Evolutionary conservation across 1,139 yeast species (phyloP).

Genomic region (Sugiyamaella grinbergsii): DNA sequence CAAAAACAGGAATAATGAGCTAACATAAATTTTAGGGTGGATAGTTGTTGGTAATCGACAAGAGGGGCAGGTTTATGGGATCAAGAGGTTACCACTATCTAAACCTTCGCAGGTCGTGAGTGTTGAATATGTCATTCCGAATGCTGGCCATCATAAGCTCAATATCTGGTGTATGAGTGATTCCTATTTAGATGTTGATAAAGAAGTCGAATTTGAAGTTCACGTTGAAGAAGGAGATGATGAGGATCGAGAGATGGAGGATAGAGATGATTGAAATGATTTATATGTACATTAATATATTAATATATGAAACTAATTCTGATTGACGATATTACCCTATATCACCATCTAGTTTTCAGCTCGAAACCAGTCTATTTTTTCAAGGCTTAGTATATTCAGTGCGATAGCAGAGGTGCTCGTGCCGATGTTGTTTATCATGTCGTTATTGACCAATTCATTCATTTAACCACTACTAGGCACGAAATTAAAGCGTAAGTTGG

Average conservation of each 20-base stretch:
- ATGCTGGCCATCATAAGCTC: constrained; percentile 60
- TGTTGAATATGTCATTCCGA: constrained; percentile 61
- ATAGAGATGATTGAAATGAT: constrained; percentile 1
- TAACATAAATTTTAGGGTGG: constrained; percentile 52
- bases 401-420: too few relatives aligned
- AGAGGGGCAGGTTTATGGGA: constrained; percentile 66
- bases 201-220: constrained; percentile 62
- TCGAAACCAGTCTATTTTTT: too few relatives aligned
- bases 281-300: neutral
- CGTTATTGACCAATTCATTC: too few relatives aligned
- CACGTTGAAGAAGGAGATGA: constrained; percentile 44
- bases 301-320: too few relatives aligned
- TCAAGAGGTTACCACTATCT: constrained; percentile 62
- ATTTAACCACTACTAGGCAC: too few relatives aligned
- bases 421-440: too few relatives aligned
- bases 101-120: constrained; percentile 56
- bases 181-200: constrained; percentile 87
- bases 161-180: constrained; percentile 89
- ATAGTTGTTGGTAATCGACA: constrained; percentile 71
- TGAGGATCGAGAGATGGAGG: constrained; percentile 10
- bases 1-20: neutral
- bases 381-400: too few relatives aligned
- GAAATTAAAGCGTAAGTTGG: too few relatives aligned
- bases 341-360: too few relatives aligned
- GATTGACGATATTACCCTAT: too few relatives aligned